phyloP scores from a whole-genome alignment of 768 basidiomycete genomes.

The Rhodosporidiobolus sp. region DNA sequence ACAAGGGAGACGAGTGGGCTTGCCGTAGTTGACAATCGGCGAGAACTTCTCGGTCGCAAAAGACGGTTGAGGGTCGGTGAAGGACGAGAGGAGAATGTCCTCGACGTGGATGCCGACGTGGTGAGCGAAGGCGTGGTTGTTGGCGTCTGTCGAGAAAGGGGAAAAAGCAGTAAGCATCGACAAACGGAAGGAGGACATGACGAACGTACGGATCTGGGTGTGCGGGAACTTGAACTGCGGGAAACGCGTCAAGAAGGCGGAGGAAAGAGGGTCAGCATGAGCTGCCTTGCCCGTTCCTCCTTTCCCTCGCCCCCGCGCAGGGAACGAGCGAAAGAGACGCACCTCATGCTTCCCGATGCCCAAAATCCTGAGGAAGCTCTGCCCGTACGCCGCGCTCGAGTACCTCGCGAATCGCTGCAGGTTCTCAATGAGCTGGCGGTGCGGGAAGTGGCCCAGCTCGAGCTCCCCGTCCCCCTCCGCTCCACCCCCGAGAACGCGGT shows the following conservation, averaged over 20 bases:
- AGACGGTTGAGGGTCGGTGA: conserved; percentile 45
- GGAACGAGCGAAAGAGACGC: background rate
- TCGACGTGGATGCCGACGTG: conserved; percentile 50
- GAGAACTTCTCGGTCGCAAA: conserved; percentile 37
- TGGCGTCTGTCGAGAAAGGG: conserved; percentile 19
- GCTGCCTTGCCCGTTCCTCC: background rate
- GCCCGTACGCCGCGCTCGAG: conserved; percentile 38
- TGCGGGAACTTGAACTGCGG: conserved; percentile 47
- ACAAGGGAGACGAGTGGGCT: background rate
- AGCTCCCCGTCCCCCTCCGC: conserved; percentile 1
- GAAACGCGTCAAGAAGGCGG: too few species aligned
- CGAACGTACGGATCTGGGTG: conserved; percentile 45
- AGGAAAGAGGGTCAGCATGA: background rate
- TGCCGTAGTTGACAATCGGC: conserved; percentile 33
- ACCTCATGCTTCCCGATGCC: conserved; percentile 46
- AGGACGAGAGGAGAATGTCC: conserved; percentile 48
- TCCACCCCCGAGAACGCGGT: background rate
- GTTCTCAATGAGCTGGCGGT: conserved; percentile 41
- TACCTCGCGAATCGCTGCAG: conserved; percentile 49
- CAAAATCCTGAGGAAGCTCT: conserved; percentile 45
- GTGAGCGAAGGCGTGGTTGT: conserved; percentile 46
- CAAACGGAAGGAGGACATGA: too few species aligned
- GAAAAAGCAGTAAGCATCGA: background rate
- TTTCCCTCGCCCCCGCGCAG: background rate
- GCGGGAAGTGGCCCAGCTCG: conserved; percentile 29